phyloP scores from a whole-genome alignment of 768 basidiomycete genomes.

The Lyophyllum shimeji region DNA sequence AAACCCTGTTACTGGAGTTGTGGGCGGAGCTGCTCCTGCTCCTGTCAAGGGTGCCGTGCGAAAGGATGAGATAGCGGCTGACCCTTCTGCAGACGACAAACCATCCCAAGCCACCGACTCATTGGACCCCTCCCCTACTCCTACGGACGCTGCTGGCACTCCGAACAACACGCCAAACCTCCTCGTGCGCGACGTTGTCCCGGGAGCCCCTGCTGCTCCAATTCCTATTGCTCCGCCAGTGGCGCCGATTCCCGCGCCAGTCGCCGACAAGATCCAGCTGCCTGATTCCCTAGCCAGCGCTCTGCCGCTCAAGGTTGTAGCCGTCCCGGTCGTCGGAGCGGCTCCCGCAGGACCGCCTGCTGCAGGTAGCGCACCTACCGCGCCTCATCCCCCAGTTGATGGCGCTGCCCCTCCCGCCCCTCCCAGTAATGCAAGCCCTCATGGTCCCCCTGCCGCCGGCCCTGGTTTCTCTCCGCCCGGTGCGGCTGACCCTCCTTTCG shows the following conservation, averaged over 20 bases:
- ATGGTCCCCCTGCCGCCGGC: conserved; percentile 5
- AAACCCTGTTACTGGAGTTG: background rate
- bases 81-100: conserved; percentile 1
- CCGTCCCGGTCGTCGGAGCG: background rate
- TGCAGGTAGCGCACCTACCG: background rate
- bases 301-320: too few relatives aligned
- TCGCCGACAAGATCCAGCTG: too few relatives aligned
- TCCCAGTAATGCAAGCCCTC: background rate
- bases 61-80: background rate
- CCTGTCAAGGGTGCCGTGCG: background rate
- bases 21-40: conserved; percentile 1
- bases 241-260: too few relatives aligned
- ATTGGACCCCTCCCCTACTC: background rate
- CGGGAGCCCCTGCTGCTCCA: too few relatives aligned
- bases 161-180: conserved; percentile 9
- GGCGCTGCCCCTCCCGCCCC: background rate
- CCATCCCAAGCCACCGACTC: conserved; percentile 1
- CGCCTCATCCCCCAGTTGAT: conserved; percentile 6
- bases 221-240: too few relatives aligned
- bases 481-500: conserved; percentile 1
- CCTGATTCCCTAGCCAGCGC: too few relatives aligned
- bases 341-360: conserved; percentile 8
- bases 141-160: background rate
- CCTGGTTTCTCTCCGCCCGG: background rate
- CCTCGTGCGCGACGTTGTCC: background rate